Evolutionary conservation across 371 early-diverging fungal species (phyloP).

Genomic region (Cokeromyces recurvatus): DNA sequence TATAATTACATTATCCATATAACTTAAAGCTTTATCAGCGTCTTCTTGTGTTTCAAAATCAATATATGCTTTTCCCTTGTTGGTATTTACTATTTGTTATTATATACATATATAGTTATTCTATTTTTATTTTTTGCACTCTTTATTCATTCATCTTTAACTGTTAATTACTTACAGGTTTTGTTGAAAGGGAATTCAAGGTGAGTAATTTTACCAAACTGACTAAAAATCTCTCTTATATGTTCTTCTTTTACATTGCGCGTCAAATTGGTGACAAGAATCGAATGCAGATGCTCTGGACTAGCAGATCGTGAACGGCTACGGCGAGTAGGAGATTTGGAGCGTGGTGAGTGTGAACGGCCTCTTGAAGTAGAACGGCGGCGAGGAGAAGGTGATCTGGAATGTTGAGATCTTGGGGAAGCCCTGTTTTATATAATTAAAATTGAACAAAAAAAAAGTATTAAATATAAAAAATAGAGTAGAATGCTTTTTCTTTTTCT

Average conservation of each 20-base stretch:
- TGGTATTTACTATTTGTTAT: conserved; percentile 36
- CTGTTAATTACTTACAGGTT: conserved; percentile 21
- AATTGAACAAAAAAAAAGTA: too few species aligned
- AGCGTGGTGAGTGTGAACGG: conserved; percentile 17
- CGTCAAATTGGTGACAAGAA: conserved; percentile 33
- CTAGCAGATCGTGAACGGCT: conserved; percentile 14
- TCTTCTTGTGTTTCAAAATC: conserved; percentile 54
- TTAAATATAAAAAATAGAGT: too few species aligned
- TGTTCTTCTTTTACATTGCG: conserved; percentile 45
- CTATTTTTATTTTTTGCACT: too few species aligned
- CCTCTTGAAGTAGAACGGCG: conserved; percentile 6
- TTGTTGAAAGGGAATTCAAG: conserved; percentile 43
- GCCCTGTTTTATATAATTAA: conserved; percentile 4
- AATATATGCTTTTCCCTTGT: conserved; percentile 51
- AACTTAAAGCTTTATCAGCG: conserved; percentile 48
- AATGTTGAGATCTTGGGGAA: conserved; percentile 17
- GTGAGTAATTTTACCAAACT: conserved; percentile 31
- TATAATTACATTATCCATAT: conserved; percentile 48
- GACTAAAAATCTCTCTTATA: conserved; percentile 42
- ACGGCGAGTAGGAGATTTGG: conserved; percentile 10
- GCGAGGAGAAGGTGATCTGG: conserved; percentile 19
- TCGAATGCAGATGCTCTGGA: conserved; percentile 18
- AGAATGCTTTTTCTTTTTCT: too few species aligned
- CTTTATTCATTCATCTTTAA: too few species aligned
- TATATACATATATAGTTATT: background rate